A percentile compares a stretch with the other conserved stretches of the same genome.
Evolutionary conservation across 805 yeast genomes (phyloP).

Genomic region (Candida nemodendra): DNA sequence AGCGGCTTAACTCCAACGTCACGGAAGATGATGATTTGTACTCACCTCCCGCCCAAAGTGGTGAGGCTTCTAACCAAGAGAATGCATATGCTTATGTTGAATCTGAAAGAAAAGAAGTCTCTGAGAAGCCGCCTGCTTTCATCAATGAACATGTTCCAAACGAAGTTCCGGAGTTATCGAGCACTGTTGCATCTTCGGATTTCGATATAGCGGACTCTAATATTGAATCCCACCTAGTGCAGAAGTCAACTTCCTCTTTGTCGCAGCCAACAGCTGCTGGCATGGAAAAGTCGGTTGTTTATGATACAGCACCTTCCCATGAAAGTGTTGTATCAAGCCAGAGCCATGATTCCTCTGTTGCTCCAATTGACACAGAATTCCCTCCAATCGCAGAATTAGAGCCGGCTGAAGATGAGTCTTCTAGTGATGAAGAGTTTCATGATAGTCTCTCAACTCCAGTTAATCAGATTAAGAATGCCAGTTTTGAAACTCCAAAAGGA

Average conservation of each 20-base stretch:
- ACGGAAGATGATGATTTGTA: conserved; percentile 10
- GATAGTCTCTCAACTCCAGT: conserved; percentile 27
- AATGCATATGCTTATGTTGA: neutral
- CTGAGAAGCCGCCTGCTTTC: too few species aligned
- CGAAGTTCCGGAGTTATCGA: neutral
- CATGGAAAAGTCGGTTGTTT: too few species aligned
- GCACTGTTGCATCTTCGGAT: too few species aligned
- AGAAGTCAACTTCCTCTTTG: too few species aligned
- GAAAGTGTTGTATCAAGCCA: neutral
- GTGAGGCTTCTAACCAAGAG: neutral
- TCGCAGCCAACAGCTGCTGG: too few species aligned
- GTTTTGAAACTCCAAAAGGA: neutral
- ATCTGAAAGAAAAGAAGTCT: too few species aligned
- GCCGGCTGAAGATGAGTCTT: conserved; percentile 50
- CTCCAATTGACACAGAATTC: conserved; percentile 45
- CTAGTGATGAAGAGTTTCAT: conserved; percentile 40
- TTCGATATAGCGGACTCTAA: too few species aligned
- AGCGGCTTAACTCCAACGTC: neutral
- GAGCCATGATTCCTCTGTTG: neutral
- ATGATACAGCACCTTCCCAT: too few species aligned
- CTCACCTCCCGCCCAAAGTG: conserved; percentile 11
- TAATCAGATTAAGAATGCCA: conserved; percentile 1
- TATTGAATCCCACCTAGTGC: too few species aligned
- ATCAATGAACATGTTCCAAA: too few species aligned
- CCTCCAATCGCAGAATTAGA: conserved; percentile 62